Base-by-base conservation (phyloP, 768 basidiomycete genomes). In the Lactifluus piperatus region DNA sequence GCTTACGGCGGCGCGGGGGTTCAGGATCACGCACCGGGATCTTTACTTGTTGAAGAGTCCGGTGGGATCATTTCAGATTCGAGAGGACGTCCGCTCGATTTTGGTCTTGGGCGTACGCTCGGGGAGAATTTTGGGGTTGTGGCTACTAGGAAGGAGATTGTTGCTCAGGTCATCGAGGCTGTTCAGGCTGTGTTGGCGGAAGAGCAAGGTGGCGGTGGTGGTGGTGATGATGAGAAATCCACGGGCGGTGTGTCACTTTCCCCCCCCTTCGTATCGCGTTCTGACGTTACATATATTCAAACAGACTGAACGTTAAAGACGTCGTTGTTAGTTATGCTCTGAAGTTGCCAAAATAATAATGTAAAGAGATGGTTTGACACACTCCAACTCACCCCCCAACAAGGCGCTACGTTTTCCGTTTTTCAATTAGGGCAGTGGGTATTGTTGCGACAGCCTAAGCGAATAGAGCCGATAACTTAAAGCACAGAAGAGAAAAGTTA, bases 21-120 rank as follows among this genome's bases (percentile, higher is more conserved):
- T 14, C 39, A 92, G 88, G 95, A 97, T 67, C 97, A 97, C 68
- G 93, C 95, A 0, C 82, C 91, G 0, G 95, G 97, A 0, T 76
- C 81, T 1, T 68, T 98, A 14, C 79, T 99, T 6, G 82, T 98
- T 14, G 80, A 83, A 63, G 95, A 97, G 71, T 89, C 93, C 0
- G 94, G 94, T 0, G 94, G 94, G 0, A 63, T 87, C n/a, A 82
- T 97, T 36, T 87, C 85, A 0, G 89, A 98, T 70, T 88, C 88
- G 50, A 77, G 84, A 44, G 95, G 94, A 3, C 62, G 79, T 54
- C 77, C 79, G 0, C 81, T 99, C 26, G 79, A 95, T 68, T 97
- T 99, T 71, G 86, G 90, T 0, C 75, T 88, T 1, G 95, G 95
- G 3, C 74, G 93, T 60, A 92, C 90, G 1, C 72, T 98, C 37